A percentile compares a stretch with the other conserved stretches of the same genome.
phyloP scores from a whole-genome alignment of 1,284 basidiomycete species.

The Earliella scabrosa region DNA sequence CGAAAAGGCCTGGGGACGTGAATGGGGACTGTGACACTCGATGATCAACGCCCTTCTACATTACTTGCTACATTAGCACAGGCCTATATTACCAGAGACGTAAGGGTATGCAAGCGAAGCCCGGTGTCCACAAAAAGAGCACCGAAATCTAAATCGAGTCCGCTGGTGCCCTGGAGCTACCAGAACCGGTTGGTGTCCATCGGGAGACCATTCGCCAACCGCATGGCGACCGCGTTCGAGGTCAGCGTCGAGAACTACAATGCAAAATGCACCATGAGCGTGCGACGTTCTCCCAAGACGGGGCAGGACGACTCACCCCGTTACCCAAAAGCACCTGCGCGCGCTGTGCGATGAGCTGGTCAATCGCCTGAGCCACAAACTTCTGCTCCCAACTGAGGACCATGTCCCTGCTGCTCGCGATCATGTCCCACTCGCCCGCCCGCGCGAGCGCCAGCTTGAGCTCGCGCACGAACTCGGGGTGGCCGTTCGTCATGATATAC shows the following conservation, averaged over 20 bases:
- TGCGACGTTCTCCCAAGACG: conserved; percentile 21
- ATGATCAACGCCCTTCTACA: too few species aligned
- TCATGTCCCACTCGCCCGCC: conserved; percentile 27
- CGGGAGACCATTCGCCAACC: conserved; percentile 43
- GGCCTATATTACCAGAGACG: too few species aligned
- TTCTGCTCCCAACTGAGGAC: conserved; percentile 41
- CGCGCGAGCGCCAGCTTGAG: conserved; percentile 43
- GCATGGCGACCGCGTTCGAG: conserved; percentile 58
- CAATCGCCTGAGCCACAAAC: conserved; percentile 42
- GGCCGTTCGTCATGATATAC: conserved; percentile 63
- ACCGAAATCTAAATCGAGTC: too few species aligned
- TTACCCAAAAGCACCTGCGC: conserved; percentile 51
- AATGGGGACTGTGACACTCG: too few species aligned
- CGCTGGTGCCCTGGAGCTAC: too few species aligned
- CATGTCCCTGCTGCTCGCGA: conserved; percentile 41
- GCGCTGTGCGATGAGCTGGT: conserved; percentile 47
- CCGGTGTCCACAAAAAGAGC: too few species aligned
- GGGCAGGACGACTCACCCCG: conserved; percentile 43
- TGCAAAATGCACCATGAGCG: neutral
- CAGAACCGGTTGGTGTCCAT: conserved; percentile 28
- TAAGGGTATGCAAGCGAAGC: too few species aligned
- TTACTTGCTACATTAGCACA: too few species aligned
- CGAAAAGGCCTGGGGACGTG: too few species aligned
- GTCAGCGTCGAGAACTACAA: conserved; percentile 63
- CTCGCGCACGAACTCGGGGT: conserved; percentile 40